Percentiles rank a stretch among this genome's conserved stretches.
These are phyloP conservation scores for Plantago elongata DNA, from an alignment of 257 asterid species.

Conservation along the genomic window DNA sequence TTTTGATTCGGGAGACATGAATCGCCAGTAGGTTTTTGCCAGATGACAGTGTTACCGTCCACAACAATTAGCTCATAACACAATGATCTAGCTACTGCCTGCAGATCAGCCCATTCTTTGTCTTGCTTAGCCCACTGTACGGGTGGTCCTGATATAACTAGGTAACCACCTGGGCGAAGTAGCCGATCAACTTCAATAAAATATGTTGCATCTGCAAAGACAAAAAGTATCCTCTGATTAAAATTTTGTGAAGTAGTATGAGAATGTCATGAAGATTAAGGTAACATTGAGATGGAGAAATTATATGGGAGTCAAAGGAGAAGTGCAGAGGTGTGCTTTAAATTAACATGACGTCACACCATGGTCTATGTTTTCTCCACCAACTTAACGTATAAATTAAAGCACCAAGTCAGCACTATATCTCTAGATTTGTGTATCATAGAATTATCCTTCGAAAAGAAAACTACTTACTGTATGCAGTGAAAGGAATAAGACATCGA, in stretches of 20 bases:
- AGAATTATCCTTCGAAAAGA: background rate
- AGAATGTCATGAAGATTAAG: background rate
- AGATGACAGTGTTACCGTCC: constrained; percentile 92
- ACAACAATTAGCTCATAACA: constrained; percentile 89
- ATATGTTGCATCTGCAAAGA: constrained; percentile 81
- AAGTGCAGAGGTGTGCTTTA: constrained; percentile 3
- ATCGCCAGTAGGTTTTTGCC: constrained; percentile 84
- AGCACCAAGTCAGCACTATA: constrained; percentile 4
- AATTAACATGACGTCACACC: background rate
- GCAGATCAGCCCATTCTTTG: constrained; percentile 97
- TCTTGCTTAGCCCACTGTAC: constrained; percentile 97
- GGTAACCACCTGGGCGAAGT: constrained; percentile 96
- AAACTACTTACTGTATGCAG: constrained; percentile 77
- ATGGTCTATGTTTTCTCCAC: background rate
- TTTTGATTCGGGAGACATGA: constrained; percentile 79
- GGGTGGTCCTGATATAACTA: constrained; percentile 95
- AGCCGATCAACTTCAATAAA: constrained; percentile 93
- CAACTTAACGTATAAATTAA: background rate
- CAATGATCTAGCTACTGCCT: constrained; percentile 79
- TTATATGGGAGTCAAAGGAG: background rate
- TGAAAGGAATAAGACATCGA: constrained; percentile 90
- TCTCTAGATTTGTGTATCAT: no score
- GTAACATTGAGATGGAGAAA: background rate
- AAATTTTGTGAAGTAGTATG: background rate
- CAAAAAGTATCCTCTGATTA: constrained; percentile 20